Base-by-base conservation (phyloP, 768 basidiomycete species). In the Mycena venus region DNA sequence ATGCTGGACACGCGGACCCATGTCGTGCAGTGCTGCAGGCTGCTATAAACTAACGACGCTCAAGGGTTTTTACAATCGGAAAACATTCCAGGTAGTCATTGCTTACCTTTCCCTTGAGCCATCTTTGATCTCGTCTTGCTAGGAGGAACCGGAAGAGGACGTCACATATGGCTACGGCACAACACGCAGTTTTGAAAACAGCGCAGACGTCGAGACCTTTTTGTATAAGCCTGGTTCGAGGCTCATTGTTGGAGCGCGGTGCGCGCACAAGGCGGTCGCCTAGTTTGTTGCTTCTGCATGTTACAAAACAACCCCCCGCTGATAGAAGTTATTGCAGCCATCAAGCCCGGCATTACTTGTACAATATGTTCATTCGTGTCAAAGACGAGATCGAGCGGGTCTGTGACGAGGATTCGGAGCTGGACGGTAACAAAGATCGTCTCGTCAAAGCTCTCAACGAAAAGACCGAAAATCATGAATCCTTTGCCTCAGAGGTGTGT, bases 221-320 rank as follows among this genome's bases (percentile, higher is more conserved):
- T 56, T 29, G 14, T 75, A 75, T 32, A 67, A 53, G 14, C 71
- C 70, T n/a, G 67, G 55, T 4, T 75, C 69, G 56, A 62, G 70
- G 49, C 71, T 75, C 36, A 47, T 69, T 12, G 44, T 75, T 19
- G 71, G 75, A 10, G 61, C 55, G 17, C 51, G 62, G 4, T 75
- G 75, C 53, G 44, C 61, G 12, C 44, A 32, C 12, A 53, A 55
- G 3, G 75, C 75, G 3, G 59, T 17, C 9, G 40, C 31, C 40
- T 75, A 72, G 70, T 75, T 23, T 7, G 70, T 70, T 60, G 15
- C 47, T 6, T 32, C 27, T 19, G 4, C 9, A 2, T 40, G 17
- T 8, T 17, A 23, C 36, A 12, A 1, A 21, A 10, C 1, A 8
- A 40, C 36, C 36, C 36, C n/a, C 0, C n/a, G 19, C 32, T 71